phyloP scores from a whole-genome alignment of 2,329 filamentous ascomycete species.

The Chaetomiaceae sp. region DNA sequence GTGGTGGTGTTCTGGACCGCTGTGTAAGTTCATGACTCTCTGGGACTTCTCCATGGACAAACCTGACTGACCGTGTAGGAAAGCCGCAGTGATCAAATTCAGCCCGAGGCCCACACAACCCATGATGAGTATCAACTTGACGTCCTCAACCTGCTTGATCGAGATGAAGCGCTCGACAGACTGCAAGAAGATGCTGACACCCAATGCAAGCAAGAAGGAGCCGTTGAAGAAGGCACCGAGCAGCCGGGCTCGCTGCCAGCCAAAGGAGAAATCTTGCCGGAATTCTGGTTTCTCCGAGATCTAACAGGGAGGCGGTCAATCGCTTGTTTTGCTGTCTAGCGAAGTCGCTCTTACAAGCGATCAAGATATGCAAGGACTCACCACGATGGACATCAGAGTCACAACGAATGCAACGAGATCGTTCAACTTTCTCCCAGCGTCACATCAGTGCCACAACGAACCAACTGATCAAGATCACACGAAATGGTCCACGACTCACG shows the following conservation, averaged over 20 bases:
- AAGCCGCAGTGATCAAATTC: slow-evolving; percentile 59
- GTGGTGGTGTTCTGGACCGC: slow-evolving; percentile 13
- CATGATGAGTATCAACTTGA: slow-evolving; percentile 61
- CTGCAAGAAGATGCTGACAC: slow-evolving; percentile 66
- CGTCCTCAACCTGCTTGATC: slow-evolving; percentile 54
- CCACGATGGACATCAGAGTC: slow-evolving; percentile 57
- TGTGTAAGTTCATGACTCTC: not conserved
- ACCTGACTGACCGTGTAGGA: slow-evolving; percentile 53
- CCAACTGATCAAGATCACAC: too few species aligned
- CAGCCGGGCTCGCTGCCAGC: slow-evolving; percentile 69
- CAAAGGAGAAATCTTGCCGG: slow-evolving; percentile 59
- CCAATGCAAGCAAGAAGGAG: slow-evolving; percentile 64
- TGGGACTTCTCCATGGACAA: not conserved
- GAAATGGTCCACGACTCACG: slow-evolving; percentile 45
- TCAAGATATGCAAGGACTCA: slow-evolving; percentile 32
- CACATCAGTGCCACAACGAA: too few species aligned
- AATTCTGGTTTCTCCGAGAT: slow-evolving; percentile 50
- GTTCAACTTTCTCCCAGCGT: too few species aligned
- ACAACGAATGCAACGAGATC: slow-evolving; percentile 65
- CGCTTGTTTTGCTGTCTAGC: not conserved
- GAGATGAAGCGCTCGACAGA: slow-evolving; percentile 64
- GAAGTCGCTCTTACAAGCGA: not conserved
- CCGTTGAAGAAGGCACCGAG: slow-evolving; percentile 78
- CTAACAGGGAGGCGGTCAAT: slow-evolving; percentile 32
- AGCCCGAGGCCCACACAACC: slow-evolving; percentile 60